phyloP scores from a whole-genome alignment of 495 filamentous ascomycete species.

The Penicillium fimorum region DNA sequence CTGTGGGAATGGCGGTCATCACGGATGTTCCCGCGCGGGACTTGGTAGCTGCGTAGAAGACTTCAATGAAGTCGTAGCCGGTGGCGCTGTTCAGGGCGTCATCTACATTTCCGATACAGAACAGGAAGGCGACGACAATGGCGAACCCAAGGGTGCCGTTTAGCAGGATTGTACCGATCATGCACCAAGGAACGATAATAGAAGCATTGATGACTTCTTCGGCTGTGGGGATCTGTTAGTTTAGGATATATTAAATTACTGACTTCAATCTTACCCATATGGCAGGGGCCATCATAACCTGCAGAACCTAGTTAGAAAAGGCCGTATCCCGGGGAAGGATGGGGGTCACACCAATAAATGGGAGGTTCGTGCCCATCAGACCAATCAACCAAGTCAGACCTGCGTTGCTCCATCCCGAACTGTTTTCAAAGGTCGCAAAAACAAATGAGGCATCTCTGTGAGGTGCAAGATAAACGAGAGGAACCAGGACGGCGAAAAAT shows the following conservation, averaged over 20 bases:
- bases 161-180: conserved; percentile 42
- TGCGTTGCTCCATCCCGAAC: not conserved
- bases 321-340: conserved; percentile 42
- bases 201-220: conserved; percentile 48
- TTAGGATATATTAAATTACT: no score
- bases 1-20: conserved; percentile 37
- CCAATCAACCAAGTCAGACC: not conserved
- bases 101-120: conserved; percentile 43
- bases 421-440: not conserved
- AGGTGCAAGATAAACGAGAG: not conserved
- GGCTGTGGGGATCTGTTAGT: no score
- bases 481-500: not conserved
- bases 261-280: no score
- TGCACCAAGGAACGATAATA: conserved; percentile 41
- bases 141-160: conserved; percentile 47
- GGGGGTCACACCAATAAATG: conserved; percentile 44
- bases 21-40: conserved; percentile 25
- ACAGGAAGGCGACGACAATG: conserved; percentile 42
- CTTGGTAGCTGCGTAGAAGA: conserved; percentile 35
- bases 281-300: conserved; percentile 8
- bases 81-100: conserved; percentile 35
- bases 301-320: conserved; percentile 22
- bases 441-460: not conserved
- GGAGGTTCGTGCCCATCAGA: conserved; percentile 23
- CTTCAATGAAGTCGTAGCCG: conserved; percentile 48